Evolutionary conservation across 164 flowering plant genomes (phyloP).

Genomic region (Vitis cinerea): DNA sequence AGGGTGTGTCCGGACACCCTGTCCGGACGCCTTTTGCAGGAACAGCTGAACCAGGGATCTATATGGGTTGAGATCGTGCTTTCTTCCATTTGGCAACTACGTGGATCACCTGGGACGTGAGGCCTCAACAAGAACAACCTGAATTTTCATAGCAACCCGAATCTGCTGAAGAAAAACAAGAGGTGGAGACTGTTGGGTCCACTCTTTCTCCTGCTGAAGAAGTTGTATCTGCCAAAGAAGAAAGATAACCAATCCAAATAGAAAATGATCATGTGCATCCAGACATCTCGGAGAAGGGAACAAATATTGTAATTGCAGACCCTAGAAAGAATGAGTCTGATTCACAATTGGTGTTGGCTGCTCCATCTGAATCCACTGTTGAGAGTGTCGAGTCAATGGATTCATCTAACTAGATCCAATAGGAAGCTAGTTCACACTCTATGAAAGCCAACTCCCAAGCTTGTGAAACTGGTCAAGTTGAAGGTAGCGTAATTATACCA

Average conservation of each 20-base stretch:
- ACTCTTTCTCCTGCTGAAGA: slow-evolving; percentile 22
- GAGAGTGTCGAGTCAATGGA: slow-evolving; percentile 28
- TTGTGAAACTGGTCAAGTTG: slow-evolving; percentile 26
- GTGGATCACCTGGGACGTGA: too few species aligned
- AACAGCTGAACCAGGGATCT: too few species aligned
- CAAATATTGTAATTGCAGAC: slow-evolving; percentile 6
- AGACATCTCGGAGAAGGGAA: slow-evolving; percentile 18
- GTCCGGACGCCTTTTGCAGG: too few species aligned
- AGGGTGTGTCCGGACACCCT: too few species aligned
- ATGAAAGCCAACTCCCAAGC: slow-evolving; percentile 25
- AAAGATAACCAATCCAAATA: slow-evolving; percentile 22
- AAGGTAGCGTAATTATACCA: slow-evolving; percentile 3
- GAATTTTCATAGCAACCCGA: slow-evolving; percentile 27
- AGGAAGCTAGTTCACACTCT: slow-evolving; percentile 30
- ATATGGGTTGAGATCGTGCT: too few species aligned
- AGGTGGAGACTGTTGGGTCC: slow-evolving; percentile 21
- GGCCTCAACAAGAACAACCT: too few species aligned
- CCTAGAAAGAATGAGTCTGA: too few species aligned
- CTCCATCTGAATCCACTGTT: too few species aligned
- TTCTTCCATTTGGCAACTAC: too few species aligned
- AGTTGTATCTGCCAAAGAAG: slow-evolving; percentile 29
- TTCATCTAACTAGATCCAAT: slow-evolving; percentile 13
- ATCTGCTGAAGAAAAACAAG: slow-evolving; percentile 30
- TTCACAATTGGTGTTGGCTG: too few species aligned
- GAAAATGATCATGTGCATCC: slow-evolving; percentile 23